Conservation (phyloP, 2,329 filamentous ascomycete genomes). For the Ophiostoma tasmaniense region DNA sequence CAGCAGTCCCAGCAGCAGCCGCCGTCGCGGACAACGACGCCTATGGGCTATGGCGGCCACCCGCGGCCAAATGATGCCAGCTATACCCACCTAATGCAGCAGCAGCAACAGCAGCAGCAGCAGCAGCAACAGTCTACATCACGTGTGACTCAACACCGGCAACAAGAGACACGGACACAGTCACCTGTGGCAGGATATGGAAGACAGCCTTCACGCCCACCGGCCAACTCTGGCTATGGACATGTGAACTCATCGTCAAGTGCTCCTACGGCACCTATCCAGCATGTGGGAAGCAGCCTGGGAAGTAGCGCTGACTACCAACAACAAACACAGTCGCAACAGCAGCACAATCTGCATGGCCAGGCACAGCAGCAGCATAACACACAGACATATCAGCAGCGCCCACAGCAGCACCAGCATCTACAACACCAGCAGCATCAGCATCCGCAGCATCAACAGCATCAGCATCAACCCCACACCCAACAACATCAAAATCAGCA, state of each 20-base stretch:
- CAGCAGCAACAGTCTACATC: background rate
- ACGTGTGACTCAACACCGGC: background rate
- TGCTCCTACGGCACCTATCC: background rate
- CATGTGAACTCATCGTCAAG: slow-evolving; percentile 2
- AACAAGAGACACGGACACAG: background rate
- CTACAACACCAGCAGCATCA: slow-evolving; percentile 19
- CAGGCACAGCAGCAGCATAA: background rate
- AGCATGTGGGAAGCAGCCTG: background rate
- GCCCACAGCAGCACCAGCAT: slow-evolving; percentile 33
- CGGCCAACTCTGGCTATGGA: background rate
- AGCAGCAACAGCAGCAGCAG: slow-evolving; percentile 8
- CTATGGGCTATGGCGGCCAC: background rate
- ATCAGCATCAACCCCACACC: slow-evolving; percentile 28
- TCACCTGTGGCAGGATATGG: slow-evolving; percentile 5
- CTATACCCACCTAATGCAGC: background rate
- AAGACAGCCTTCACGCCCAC: background rate
- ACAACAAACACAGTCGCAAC: slow-evolving; percentile 19
- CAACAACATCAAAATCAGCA: slow-evolving; percentile 27
- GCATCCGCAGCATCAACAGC: slow-evolving; percentile 16
- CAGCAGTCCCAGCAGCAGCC: background rate
- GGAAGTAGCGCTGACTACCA: background rate
- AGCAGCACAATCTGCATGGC: slow-evolving; percentile 15
- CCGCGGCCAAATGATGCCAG: background rate
- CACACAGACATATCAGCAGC: slow-evolving; percentile 23
- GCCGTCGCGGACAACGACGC: background rate